Evolutionary conservation across 257 asterid species (phyloP), one percentile per base, ranked within the genome.

Genomic region (Solanum chmielewskii): DNA sequence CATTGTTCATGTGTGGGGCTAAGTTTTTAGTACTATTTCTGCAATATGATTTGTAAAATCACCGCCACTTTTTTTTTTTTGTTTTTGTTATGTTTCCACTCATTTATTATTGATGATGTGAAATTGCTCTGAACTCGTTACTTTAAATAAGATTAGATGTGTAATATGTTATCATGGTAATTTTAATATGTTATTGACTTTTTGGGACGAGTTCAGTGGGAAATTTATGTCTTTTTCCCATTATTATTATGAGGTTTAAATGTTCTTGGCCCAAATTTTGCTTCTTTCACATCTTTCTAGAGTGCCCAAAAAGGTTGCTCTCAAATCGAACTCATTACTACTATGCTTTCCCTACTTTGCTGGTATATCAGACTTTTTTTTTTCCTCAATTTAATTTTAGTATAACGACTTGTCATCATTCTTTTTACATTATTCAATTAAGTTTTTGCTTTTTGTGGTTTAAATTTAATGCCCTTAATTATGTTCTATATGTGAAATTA

Each of bases 321-420:
- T 87, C 82, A 71, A 71, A 78, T 85, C 62, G 83, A 85, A 69
- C 49, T 89, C 80, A 92, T 71, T 83, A 89, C 94, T 93, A 95
- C 94, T 93, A 95, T 89, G 90, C 47, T 90, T 94, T 91, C 92
- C 98, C 94, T 88, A 83, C 83, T 89, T 88, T 90, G 90, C 86
- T 91, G 96, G 95, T 91, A 87, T 87, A 41, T 89, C 83, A 75
- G 41, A 83, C 31, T 89, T 87, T 80, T 85, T 75, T 86, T 88
- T 83, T 83, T 25, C 83, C 77, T 81, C 88, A 64, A 88, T 93
- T 94, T 93, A 92, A 92, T 89, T 70, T 93, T 88, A 3, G 21
- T 76, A 89, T 87, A 93, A 92, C 88, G 91, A 92, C 92, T 47
- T 91, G 91, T 89, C 93, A 87, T 59, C 25, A 85, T 83, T 89